Evolutionary conservation across 495 filamentous ascomycete species (phyloP).

Genomic region (Talaromyces trachyspermus): DNA sequence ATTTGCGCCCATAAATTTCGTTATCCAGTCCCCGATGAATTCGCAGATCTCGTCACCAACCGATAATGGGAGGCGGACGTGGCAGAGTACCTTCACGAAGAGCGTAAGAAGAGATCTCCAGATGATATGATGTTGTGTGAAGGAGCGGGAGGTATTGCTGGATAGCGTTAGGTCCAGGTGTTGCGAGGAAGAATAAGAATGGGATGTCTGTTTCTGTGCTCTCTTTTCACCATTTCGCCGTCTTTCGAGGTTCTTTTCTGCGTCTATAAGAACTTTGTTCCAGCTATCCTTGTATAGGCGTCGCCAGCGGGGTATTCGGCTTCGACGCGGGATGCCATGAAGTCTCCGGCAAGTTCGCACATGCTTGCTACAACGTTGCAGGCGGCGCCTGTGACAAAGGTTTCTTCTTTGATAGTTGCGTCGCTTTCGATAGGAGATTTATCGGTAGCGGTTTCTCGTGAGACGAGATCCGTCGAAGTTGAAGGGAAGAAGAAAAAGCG

Average conservation of each 20-base stretch:
- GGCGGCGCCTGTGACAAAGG: constrained; percentile 64
- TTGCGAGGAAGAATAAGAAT: background rate
- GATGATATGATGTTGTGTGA: constrained; percentile 32
- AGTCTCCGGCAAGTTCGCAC: constrained; percentile 62
- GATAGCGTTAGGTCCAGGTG: constrained; percentile 5
- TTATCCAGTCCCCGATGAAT: constrained; percentile 32
- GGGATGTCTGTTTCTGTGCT: background rate
- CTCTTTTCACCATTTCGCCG: constrained; percentile 16
- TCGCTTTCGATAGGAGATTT: constrained; percentile 14
- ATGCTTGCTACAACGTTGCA: constrained; percentile 57
- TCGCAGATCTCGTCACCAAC: constrained; percentile 34
- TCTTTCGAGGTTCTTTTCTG: constrained; percentile 25
- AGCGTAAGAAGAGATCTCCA: constrained; percentile 32
- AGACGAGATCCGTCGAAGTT: constrained; percentile 23
- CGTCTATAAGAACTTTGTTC: constrained; percentile 32
- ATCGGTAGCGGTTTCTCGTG: constrained; percentile 7
- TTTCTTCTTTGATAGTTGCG: constrained; percentile 53
- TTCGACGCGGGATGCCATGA: constrained; percentile 64
- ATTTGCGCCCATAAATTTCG: constrained; percentile 26
- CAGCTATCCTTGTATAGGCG: constrained; percentile 35
- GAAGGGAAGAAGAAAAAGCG: no score
- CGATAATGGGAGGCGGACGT: constrained; percentile 31
- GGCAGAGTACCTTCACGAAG: constrained; percentile 31
- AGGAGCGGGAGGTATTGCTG: constrained; percentile 20
- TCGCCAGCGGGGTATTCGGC: constrained; percentile 58